These are phyloP conservation scores for Dactylellina sp. DNA, from an alignment of 2,329 filamentous ascomycete species.

Conservation along the genomic window DNA sequence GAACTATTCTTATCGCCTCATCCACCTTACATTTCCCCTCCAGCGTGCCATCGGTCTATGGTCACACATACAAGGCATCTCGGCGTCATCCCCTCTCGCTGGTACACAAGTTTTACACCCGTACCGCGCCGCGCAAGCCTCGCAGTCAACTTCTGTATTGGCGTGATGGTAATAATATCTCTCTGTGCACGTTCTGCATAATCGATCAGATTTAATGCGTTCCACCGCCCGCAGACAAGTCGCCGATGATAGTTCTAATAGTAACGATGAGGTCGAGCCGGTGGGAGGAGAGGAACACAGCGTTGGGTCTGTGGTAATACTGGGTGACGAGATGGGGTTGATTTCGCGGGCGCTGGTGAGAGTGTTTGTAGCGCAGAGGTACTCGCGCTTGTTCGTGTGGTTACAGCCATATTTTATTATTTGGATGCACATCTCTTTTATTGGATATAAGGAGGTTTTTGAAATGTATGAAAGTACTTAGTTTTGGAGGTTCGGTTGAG, in stretches of 20 bases:
- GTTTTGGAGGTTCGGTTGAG: no score
- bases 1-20: neutral
- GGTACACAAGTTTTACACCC: slow-evolving; percentile 25
- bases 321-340: slow-evolving; percentile 1
- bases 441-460: neutral
- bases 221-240: slow-evolving; percentile 16
- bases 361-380: slow-evolving; percentile 20
- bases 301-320: neutral
- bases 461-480: no score
- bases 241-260: neutral
- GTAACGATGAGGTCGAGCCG: neutral
- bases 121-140: slow-evolving; percentile 22
- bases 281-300: neutral
- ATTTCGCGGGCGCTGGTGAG: neutral
- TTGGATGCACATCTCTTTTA: slow-evolving; percentile 28
- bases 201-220: slow-evolving; percentile 18
- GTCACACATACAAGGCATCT: slow-evolving; percentile 33
- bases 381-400: slow-evolving; percentile 37
- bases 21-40: neutral
- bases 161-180: slow-evolving; percentile 21
- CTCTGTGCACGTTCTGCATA: slow-evolving; percentile 26
- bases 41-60: slow-evolving; percentile 26
- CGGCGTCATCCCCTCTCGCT: slow-evolving; percentile 19
- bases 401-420: slow-evolving; percentile 24
- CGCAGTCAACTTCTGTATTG: slow-evolving; percentile 26